Conservation (phyloP, 176 grass and related monocot genomes). For the Zoysia pacifica region DNA sequence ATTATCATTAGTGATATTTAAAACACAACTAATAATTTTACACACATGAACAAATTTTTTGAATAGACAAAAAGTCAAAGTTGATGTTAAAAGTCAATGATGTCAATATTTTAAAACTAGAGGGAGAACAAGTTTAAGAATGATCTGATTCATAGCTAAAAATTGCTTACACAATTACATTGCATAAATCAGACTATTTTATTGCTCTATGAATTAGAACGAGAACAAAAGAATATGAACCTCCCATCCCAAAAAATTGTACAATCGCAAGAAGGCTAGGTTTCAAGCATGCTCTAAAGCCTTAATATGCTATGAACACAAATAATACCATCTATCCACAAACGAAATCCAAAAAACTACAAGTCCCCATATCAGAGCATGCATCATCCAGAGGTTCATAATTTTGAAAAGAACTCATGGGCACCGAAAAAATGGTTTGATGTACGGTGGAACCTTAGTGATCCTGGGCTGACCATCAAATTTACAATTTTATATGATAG, state of each 20-base stretch:
- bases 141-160: neutral
- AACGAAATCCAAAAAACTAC: neutral
- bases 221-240: neutral
- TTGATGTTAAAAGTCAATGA: too few relatives aligned
- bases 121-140: neutral
- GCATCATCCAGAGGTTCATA: neutral
- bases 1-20: too few relatives aligned
- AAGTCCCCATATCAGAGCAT: neutral
- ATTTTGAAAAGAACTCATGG: neutral
- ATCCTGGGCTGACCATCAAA: neutral
- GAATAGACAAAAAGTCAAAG: too few relatives aligned
- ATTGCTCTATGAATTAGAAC: neutral
- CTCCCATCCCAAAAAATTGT: neutral
- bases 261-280: neutral
- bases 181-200: neutral
- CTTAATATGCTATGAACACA: neutral
- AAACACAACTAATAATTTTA: too few relatives aligned
- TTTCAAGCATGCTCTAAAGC: neutral
- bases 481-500: neutral
- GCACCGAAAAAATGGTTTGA: neutral
- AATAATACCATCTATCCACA: neutral
- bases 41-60: too few relatives aligned
- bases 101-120: too few relatives aligned
- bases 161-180: conserved; percentile 2
- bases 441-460: neutral